Evolutionary conservation across 106 monocot species (phyloP).

Genomic region (Platanthera zijinensis): DNA sequence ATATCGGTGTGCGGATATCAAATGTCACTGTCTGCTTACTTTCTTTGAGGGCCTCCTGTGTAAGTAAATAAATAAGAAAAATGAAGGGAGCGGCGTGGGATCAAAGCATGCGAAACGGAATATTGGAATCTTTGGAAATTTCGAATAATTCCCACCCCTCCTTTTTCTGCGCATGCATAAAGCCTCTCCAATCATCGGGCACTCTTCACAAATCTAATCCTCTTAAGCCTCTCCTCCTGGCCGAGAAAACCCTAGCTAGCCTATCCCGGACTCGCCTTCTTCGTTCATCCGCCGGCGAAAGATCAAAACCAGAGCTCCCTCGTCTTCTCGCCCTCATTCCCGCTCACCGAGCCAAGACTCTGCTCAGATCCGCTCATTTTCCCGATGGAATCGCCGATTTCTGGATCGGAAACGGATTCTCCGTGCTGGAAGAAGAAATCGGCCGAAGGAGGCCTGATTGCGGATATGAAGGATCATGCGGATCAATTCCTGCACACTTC

Average conservation of each 20-base stretch:
- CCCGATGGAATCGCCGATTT: neutral
- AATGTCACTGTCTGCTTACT: no score
- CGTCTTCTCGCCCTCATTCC: neutral
- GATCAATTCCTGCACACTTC: conserved; percentile 36
- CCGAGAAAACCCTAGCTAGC: neutral
- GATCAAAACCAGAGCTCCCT: neutral
- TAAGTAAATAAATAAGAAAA: neutral
- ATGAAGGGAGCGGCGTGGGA: neutral
- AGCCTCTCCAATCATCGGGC: no score
- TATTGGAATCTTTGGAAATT: neutral
- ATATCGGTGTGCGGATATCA: no score
- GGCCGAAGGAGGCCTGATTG: conserved; percentile 12
- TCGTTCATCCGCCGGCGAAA: no score
- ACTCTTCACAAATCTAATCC: no score
- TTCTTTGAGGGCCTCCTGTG: no score
- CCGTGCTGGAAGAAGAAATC: conserved; percentile 35
- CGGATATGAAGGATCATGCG: conserved; percentile 28
- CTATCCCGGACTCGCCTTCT: no score
- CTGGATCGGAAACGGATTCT: neutral
- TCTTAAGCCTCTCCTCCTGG: neutral
- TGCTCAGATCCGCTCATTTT: neutral
- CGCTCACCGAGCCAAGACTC: neutral
- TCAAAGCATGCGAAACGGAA: neutral
- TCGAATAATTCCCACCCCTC: neutral
- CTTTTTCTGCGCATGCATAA: no score